Base-by-base conservation (phyloP, 1,284 basidiomycete genomes). In the Gastroboletus turbinatus region DNA sequence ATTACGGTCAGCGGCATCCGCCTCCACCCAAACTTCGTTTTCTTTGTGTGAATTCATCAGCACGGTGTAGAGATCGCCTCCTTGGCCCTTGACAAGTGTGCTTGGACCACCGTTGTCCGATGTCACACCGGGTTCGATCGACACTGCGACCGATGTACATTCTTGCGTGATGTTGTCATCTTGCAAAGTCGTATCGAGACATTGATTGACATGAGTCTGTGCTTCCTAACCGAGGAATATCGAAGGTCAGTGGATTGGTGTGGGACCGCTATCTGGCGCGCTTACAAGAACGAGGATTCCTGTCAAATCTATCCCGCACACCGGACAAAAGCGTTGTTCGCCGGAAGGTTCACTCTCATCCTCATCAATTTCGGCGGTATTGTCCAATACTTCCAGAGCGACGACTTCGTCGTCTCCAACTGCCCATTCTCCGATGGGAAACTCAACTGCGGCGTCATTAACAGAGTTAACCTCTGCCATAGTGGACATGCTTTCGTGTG, bases 31-130 rank as follows among this genome's bases (percentile, higher is more conserved):
- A 10, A 85, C 83, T 56, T 88, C 86, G 47, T 84, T 84, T 67
- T 95, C 92, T 63, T 87, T 87, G 61, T 85, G 78, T 1, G 88
- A 87, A 19, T 83, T 81, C 94, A 96, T 96, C 46, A 97, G 79
- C 9, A 89, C 78, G 0, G 87, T 88, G 71, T 94, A 96, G 13
- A 73, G 7, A 44, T 72, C 36, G 1, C 30, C n/a, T 44, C 33
- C 0, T 85, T 85, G 57, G 78, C 69, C 25, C 59, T 68, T 48
- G 19, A 25, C 11, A 3, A 48, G 14, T 47, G 52, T 51, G 11
- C 35, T 57, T 42, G 44, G 43, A 52, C 40, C 35, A 14, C 48
- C 23, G 11, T 56, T 60, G 35, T 47, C 36, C 36, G 47, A 46
- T 39, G 33, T 50, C 17, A 25, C 19, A 11, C 23, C 13, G 7